These are phyloP conservation scores for Paecilomyces formosus DNA, from an alignment of 2,329 filamentous ascomycete genomes.

Conservation along the genomic window DNA sequence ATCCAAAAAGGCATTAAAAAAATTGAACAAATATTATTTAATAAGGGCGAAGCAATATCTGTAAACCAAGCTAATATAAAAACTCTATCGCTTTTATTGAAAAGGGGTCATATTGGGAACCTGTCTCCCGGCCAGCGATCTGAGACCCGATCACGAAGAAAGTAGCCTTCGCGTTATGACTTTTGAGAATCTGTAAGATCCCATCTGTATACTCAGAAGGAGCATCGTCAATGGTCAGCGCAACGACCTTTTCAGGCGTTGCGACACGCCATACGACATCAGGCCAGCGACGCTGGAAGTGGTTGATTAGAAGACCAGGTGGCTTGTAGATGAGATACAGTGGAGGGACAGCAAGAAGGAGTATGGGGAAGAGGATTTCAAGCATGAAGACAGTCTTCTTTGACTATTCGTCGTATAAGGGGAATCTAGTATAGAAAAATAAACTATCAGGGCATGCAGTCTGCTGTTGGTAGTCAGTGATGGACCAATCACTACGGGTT, in stretches of 20 bases:
- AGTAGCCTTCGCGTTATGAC: conserved; percentile 64
- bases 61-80: not conserved
- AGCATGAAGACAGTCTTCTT: not conserved
- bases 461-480: no score
- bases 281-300: conserved; percentile 65
- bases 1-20: conserved; percentile 16
- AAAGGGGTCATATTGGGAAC: conserved; percentile 4
- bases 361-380: not conserved
- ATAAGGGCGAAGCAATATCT: not conserved
- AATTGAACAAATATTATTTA: conserved; percentile 14
- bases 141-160: conserved; percentile 86
- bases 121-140: conserved; percentile 47
- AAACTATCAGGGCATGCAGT: no score
- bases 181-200: conserved; percentile 61
- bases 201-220: conserved; percentile 65
- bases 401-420: not conserved
- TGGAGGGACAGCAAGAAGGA: conserved; percentile 15
- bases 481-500: no score
- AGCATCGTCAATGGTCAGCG: conserved; percentile 80
- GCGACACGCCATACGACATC: conserved; percentile 67
- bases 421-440: not conserved
- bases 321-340: conserved; percentile 76
- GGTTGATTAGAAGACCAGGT: conserved; percentile 60
- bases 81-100: conserved; percentile 3
- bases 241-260: conserved; percentile 58